Percentiles rank a stretch among this genome's conserved stretches.
Conservation (phyloP, 148 eudicot species). For the Agrostemma githago region DNA sequence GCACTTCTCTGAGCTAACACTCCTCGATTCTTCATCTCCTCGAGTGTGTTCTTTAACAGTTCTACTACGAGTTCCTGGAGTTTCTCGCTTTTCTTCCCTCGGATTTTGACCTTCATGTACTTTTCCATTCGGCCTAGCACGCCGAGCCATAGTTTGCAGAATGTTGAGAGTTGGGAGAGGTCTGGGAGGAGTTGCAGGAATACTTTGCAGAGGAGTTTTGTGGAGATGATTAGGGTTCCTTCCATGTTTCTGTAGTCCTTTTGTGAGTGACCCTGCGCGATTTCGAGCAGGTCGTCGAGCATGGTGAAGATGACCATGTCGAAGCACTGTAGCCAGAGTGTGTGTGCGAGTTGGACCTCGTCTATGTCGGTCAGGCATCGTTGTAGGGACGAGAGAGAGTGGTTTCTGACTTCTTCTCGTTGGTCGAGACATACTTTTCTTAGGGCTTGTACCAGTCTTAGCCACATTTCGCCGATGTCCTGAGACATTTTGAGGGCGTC, state of each 20-base stretch:
- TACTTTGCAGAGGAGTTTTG: slow-evolving; percentile 59
- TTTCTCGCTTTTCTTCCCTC: slow-evolving; percentile 69
- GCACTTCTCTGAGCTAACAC: slow-evolving; percentile 56
- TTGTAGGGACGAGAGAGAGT: slow-evolving; percentile 53
- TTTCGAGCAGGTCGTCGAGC: slow-evolving; percentile 66
- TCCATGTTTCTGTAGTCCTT: slow-evolving; percentile 77
- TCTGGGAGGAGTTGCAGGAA: slow-evolving; percentile 49
- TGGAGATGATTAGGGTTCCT: slow-evolving; percentile 50
- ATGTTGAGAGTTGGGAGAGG: slow-evolving; percentile 50
- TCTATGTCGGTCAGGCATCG: slow-evolving; percentile 50
- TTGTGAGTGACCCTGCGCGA: slow-evolving; percentile 57
- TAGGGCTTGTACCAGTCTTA: slow-evolving; percentile 68
- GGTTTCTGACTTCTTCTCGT: slow-evolving; percentile 78
- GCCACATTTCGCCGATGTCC: slow-evolving; percentile 83
- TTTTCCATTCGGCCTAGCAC: slow-evolving; percentile 66
- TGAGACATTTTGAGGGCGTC: slow-evolving; percentile 55
- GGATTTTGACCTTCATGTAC: slow-evolving; percentile 58
- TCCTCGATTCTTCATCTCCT: slow-evolving; percentile 57
- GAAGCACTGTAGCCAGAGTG: slow-evolving; percentile 69
- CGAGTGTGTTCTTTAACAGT: slow-evolving; percentile 54
- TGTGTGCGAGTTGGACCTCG: slow-evolving; percentile 42
- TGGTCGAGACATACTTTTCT: slow-evolving; percentile 81
- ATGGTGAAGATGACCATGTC: slow-evolving; percentile 67
- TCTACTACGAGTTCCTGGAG: slow-evolving; percentile 66
- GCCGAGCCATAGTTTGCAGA: slow-evolving; percentile 74